Conservation (phyloP, 805 yeast species). For the Nakazawaea populi region DNA sequence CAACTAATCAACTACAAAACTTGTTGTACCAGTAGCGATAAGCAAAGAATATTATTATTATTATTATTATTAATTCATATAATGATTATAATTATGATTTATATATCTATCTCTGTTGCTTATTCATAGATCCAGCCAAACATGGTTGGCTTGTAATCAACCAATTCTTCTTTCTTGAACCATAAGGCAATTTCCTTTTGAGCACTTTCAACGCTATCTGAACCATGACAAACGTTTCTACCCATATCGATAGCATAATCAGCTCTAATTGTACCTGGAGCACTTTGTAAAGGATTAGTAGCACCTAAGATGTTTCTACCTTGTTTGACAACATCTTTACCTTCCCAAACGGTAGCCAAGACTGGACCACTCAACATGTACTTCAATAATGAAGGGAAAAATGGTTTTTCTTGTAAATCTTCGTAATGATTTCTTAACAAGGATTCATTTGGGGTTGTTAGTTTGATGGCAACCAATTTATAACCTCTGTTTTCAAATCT, state of each 20-base stretch:
- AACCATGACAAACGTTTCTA: constrained; percentile 98
- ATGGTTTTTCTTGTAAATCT: constrained; percentile 93
- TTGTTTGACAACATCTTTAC: constrained; percentile 98
- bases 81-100: neutral
- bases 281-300: constrained; percentile 94
- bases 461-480: constrained; percentile 95
- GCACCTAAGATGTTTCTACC: constrained; percentile 98
- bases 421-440: constrained; percentile 91
- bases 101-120: constrained; percentile 10
- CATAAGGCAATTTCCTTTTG: constrained; percentile 92
- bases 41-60: neutral
- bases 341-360: constrained; percentile 99
- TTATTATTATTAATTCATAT: no score
- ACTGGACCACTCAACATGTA: constrained; percentile 99
- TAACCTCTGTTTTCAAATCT: constrained; percentile 97
- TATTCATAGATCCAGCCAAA: constrained; percentile 94
- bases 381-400: constrained; percentile 93
- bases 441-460: constrained; percentile 79
- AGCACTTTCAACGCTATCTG: constrained; percentile 98
- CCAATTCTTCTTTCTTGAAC: constrained; percentile 97
- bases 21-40: neutral
- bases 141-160: constrained; percentile 82
- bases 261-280: constrained; percentile 99
- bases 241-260: constrained; percentile 98
- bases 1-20: no score